phyloP scores from a whole-genome alignment of 495 filamentous ascomycete species.

The Talaromyces wortmannii region DNA sequence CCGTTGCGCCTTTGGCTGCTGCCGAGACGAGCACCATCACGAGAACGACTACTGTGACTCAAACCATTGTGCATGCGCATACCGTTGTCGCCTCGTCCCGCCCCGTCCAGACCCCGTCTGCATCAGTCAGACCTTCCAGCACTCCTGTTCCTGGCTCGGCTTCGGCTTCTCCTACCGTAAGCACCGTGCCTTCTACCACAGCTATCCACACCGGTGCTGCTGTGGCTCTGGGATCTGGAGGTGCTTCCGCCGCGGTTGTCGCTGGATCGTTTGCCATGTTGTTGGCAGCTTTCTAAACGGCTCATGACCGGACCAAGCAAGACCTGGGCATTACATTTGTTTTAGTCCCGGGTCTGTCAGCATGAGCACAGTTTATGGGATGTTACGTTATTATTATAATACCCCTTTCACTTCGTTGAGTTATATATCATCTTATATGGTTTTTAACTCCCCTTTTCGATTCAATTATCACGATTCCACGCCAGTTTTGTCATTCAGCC shows the following conservation, averaged over 20 bases:
- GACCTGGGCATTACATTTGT: neutral
- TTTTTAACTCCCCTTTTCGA: neutral
- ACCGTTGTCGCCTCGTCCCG: conserved; percentile 1
- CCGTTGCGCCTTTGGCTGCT: neutral
- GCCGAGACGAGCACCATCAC: conserved; percentile 5
- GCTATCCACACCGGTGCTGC: conserved; percentile 1
- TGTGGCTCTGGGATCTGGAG: neutral
- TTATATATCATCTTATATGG: neutral
- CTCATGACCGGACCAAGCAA: neutral
- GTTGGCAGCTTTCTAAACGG: conserved; percentile 3
- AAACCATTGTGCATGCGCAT: conserved; percentile 2
- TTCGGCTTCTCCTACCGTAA: neutral
- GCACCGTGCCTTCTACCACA: neutral
- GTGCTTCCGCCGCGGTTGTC: conserved; percentile 1
- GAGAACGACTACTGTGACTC: conserved; percentile 2
- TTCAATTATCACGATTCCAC: conserved; percentile 4
- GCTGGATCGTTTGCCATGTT: conserved; percentile 4
- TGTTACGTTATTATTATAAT: neutral
- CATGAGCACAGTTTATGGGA: neutral
- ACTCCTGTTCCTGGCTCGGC: neutral
- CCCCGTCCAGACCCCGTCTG: neutral
- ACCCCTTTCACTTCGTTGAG: neutral
- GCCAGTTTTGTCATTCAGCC: conserved; percentile 3
- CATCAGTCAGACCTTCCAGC: neutral
- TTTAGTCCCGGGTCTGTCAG: neutral